Evolutionary conservation across 2,329 filamentous ascomycete species (phyloP).

Genomic region (Fusarium domesticum): DNA sequence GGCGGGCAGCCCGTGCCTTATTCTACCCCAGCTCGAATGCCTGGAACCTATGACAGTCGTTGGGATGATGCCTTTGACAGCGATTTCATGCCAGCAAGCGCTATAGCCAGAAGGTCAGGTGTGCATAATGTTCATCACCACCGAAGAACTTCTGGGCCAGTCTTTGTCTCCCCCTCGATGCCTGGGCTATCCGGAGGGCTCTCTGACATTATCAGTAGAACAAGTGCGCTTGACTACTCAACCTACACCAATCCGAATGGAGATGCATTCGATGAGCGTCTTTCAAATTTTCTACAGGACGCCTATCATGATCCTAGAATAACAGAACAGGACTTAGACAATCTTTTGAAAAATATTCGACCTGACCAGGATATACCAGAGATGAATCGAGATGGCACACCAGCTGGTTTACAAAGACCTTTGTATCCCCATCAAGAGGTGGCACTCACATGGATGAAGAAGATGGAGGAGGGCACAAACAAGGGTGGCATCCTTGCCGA

Average conservation of each 20-base stretch:
- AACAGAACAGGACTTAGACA: slow-evolving; percentile 63
- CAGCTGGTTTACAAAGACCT: slow-evolving; percentile 62
- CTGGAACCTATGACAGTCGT: slow-evolving; percentile 13
- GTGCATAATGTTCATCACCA: too few relatives aligned
- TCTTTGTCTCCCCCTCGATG: slow-evolving; percentile 3
- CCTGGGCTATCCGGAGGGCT: too few relatives aligned
- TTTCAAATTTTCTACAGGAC: slow-evolving; percentile 36
- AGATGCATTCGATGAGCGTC: slow-evolving; percentile 33
- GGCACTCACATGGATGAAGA: slow-evolving; percentile 78
- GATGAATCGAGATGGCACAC: slow-evolving; percentile 65
- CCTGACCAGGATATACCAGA: slow-evolving; percentile 65
- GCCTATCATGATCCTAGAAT: slow-evolving; percentile 38
- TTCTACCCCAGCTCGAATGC: slow-evolving; percentile 3
- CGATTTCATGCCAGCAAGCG: background rate
- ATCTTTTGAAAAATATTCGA: slow-evolving; percentile 68
- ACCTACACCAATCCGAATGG: slow-evolving; percentile 37
- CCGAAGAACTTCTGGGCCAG: slow-evolving; percentile 3
- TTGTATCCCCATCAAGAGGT: slow-evolving; percentile 82
- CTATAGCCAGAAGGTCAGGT: too few relatives aligned
- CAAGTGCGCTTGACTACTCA: slow-evolving; percentile 37
- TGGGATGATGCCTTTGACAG: slow-evolving; percentile 8
- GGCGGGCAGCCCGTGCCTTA: slow-evolving; percentile 3
- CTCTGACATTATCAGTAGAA: slow-evolving; percentile 37
- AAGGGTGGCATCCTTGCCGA: slow-evolving; percentile 90
- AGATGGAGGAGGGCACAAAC: slow-evolving; percentile 73